A percentile compares a stretch with the other conserved stretches of the same genome.
phyloP scores from a whole-genome alignment of 305 asterid genomes.

The Fraxinus paxiana region DNA sequence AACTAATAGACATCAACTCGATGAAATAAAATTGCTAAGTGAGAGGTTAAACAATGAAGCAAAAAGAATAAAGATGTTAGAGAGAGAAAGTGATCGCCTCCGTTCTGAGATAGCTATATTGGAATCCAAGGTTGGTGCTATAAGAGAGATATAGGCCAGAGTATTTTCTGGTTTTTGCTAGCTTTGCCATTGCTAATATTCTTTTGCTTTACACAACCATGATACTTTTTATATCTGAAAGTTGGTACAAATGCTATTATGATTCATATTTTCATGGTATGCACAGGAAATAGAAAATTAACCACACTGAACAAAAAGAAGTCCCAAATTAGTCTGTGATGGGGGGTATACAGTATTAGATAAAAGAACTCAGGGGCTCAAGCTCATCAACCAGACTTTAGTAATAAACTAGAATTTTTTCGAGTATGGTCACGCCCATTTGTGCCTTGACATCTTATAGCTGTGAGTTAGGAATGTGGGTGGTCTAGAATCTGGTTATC shows the following conservation, averaged over 20 bases:
- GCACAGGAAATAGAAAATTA: not conserved
- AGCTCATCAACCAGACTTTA: not conserved
- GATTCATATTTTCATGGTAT: conserved; percentile 8
- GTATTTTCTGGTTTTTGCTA: conserved; percentile 9
- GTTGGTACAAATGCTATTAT: conserved; percentile 4
- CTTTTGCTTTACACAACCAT: conserved; percentile 15
- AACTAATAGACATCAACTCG: conserved; percentile 52
- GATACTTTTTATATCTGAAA: conserved; percentile 5
- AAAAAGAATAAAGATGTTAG: conserved; percentile 75
- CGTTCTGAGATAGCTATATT: conserved; percentile 82
- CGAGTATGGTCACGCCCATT: not conserved
- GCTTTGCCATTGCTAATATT: not conserved
- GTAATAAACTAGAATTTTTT: conserved; percentile 14
- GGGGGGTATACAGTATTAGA: conserved; percentile 1
- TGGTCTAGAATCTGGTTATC: not conserved
- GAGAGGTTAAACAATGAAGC: conserved; percentile 75
- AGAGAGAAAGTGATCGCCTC: conserved; percentile 85
- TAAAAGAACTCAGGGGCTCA: not conserved
- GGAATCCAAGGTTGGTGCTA: conserved; percentile 88
- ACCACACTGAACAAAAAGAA: conserved; percentile 2
- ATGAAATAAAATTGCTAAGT: conserved; percentile 70
- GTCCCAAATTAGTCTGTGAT: not conserved
- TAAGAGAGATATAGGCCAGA: conserved; percentile 1
- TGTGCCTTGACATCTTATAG: not conserved
- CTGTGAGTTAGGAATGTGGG: not conserved